Conservation (phyloP, 2,329 filamentous ascomycete genomes). For the Ceratocystis destructans region DNA sequence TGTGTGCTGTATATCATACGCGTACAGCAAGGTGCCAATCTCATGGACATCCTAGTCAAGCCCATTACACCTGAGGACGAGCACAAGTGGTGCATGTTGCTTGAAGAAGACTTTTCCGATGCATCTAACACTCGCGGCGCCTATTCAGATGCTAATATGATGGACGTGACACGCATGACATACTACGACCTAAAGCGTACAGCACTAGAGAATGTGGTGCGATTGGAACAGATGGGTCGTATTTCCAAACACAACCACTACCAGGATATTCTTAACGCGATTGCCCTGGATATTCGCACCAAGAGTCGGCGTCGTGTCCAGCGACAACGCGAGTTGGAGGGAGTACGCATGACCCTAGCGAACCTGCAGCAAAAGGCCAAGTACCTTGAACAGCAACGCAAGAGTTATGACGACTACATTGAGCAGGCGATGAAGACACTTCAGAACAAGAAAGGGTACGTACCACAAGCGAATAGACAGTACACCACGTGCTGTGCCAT, state of each 20-base stretch:
- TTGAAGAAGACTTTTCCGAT: constrained; percentile 62
- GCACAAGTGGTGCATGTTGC: constrained; percentile 66
- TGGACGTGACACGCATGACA: constrained; percentile 78
- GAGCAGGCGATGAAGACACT: constrained; percentile 96
- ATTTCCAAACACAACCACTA: constrained; percentile 87
- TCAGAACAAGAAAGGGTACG: constrained; percentile 85
- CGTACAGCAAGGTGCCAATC: constrained; percentile 76
- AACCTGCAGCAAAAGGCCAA: constrained; percentile 75
- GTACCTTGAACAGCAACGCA: constrained; percentile 88
- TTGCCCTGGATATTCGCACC: constrained; percentile 89
- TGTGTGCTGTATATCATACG: constrained; percentile 96
- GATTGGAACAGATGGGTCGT: constrained; percentile 71
- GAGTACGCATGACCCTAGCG: constrained; percentile 58
- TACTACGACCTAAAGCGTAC: constrained; percentile 89
- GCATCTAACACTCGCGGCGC: constrained; percentile 55
- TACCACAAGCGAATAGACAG: constrained; percentile 22
- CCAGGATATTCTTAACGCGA: constrained; percentile 94
- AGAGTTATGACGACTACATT: constrained; percentile 98
- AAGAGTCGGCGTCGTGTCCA: constrained; percentile 91
- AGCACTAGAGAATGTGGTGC: constrained; percentile 85
- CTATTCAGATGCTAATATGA: constrained; percentile 79
- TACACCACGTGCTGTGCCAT: background rate
- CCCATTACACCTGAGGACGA: constrained; percentile 80
- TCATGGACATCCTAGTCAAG: constrained; percentile 92
- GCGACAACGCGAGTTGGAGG: constrained; percentile 78